Evolutionary conservation across 805 yeast genomes (phyloP).

Genomic region (Limtongozyma cylindracea): DNA sequence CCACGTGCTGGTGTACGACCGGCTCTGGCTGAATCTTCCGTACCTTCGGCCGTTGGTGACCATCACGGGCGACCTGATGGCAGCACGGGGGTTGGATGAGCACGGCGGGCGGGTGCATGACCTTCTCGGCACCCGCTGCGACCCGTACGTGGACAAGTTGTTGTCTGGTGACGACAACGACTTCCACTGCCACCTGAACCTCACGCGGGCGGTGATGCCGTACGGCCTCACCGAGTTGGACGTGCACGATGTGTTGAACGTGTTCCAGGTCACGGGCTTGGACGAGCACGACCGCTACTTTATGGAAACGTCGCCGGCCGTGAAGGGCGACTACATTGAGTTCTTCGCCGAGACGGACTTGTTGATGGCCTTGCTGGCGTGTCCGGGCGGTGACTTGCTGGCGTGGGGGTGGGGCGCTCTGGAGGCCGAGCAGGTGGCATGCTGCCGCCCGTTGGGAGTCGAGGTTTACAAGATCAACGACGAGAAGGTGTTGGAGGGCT

Average conservation of each 20-base stretch:
- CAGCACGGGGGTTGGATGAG: slow-evolving; percentile 29
- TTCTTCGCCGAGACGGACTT: slow-evolving; percentile 42
- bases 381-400: slow-evolving; percentile 48
- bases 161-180: slow-evolving; percentile 41
- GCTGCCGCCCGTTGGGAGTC: slow-evolving; percentile 37
- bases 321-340: slow-evolving; percentile 32
- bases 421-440: slow-evolving; percentile 25
- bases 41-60: slow-evolving; percentile 38
- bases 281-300: slow-evolving; percentile 40
- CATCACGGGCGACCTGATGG: slow-evolving; percentile 31
- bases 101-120: slow-evolving; percentile 47
- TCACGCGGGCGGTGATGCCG: slow-evolving; percentile 31
- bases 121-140: slow-evolving; percentile 42
- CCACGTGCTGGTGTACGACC: slow-evolving; percentile 33
- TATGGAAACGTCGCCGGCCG: slow-evolving; percentile 48
- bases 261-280: slow-evolving; percentile 44
- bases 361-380: slow-evolving; percentile 36
- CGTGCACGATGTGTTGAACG: slow-evolving; percentile 45
- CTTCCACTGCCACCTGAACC: slow-evolving; percentile 41
- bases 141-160: slow-evolving; percentile 40
- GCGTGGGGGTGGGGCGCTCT: slow-evolving; percentile 52
- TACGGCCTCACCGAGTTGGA: slow-evolving; percentile 38
- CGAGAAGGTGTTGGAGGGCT: slow-evolving; percentile 14
- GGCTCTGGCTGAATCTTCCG: slow-evolving; percentile 45
- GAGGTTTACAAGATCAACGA: slow-evolving; percentile 27